phyloP scores from a whole-genome alignment of 768 basidiomycete genomes.

The Candolleomyces eurysporus region DNA sequence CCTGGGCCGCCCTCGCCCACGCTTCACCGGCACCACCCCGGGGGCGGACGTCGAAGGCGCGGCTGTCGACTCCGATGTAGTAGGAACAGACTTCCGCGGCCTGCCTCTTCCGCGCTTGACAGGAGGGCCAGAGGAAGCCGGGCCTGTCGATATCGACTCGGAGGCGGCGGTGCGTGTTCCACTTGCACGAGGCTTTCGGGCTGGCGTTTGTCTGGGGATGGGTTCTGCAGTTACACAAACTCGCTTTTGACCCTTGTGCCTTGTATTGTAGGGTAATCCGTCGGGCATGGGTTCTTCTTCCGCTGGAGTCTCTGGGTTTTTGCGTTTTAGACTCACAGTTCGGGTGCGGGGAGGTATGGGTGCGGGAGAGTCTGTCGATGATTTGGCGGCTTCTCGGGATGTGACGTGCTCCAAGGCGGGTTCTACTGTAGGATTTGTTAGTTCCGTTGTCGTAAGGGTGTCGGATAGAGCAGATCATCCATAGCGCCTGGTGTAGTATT shows the following conservation, averaged over 20 bases:
- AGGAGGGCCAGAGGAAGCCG: not conserved
- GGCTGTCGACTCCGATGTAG: not conserved
- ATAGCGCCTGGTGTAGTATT: too few relatives aligned
- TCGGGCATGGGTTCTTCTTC: not conserved
- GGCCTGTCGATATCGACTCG: not conserved
- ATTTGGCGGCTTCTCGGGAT: not conserved
- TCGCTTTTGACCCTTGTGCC: constrained; percentile 2
- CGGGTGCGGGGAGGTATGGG: not conserved
- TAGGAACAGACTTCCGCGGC: not conserved
- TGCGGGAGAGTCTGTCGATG: not conserved
- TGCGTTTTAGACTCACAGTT: not conserved
- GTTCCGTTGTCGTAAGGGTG: too few relatives aligned
- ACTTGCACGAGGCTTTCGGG: not conserved
- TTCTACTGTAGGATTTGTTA: too few relatives aligned
- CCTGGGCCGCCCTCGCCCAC: constrained; percentile 5
- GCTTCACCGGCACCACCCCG: not conserved
- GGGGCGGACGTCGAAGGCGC: not conserved
- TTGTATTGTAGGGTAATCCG: constrained; percentile 2
- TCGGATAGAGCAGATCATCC: too few relatives aligned
- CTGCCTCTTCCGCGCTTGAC: not conserved
- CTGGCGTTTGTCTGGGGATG: not conserved
- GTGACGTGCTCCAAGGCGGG: not conserved
- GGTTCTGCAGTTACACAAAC: not conserved
- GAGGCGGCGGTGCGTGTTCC: not conserved
- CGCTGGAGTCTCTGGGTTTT: not conserved